A percentile compares a stretch with the other conserved stretches of the same genome.
phyloP scores from a whole-genome alignment of 73 alveolate species.

The Tetrahymena malaccensis region DNA sequence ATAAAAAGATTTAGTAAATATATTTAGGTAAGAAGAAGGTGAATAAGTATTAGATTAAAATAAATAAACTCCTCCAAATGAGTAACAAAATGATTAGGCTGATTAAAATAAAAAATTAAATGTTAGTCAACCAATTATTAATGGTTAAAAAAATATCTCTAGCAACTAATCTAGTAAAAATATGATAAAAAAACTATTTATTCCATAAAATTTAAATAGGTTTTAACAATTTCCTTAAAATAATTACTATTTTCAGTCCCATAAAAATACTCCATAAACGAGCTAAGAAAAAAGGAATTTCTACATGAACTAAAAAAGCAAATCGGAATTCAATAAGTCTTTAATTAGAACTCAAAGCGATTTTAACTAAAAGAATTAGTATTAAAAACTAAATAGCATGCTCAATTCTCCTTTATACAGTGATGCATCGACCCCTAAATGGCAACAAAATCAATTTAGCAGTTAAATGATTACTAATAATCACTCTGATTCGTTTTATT shows the following conservation, averaged over 20 bases:
- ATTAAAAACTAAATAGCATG: not conserved
- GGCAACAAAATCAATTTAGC: not conserved
- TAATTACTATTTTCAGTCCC: not conserved
- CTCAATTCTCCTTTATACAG: not conserved
- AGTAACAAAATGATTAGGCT: not conserved
- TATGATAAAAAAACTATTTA: too few relatives aligned
- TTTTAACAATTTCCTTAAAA: not conserved
- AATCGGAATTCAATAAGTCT: not conserved
- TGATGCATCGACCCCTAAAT: not conserved
- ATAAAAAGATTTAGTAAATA: not conserved
- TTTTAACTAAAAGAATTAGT: not conserved
- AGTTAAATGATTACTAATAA: not conserved
- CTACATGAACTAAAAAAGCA: not conserved
- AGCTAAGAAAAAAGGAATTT: not conserved
- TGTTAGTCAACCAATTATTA: too few relatives aligned
- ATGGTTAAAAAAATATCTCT: not conserved
- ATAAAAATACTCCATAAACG: not conserved
- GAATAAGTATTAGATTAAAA: not conserved
- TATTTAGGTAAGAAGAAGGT: not conserved
- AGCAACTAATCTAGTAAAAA: too few relatives aligned
- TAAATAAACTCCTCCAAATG: not conserved
- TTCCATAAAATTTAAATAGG: not conserved
- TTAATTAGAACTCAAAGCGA: not conserved
- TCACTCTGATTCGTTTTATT: not conserved
- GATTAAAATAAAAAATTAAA: not conserved